Conservation (phyloP, 163 green algal genomes). For the Scenedesmus sp. region DNA sequence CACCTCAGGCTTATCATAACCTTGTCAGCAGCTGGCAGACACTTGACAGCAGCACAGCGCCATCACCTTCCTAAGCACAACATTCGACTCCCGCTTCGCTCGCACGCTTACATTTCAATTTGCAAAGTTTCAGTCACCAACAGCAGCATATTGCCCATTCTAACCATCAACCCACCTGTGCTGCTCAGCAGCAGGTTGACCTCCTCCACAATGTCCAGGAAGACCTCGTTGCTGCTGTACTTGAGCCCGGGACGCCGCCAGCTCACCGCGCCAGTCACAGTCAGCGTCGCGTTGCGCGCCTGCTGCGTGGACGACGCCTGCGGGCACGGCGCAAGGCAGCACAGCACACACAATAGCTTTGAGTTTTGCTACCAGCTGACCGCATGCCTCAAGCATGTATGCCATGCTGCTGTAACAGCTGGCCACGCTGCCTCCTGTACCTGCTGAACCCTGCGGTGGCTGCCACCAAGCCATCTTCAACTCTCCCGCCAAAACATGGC, state of each 20-base stretch:
- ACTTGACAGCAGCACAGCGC: no score
- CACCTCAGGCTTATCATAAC: no score
- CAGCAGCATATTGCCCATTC: neutral
- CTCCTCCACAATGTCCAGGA: slow-evolving; percentile 94
- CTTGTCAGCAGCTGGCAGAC: no score
- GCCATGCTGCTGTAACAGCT: neutral
- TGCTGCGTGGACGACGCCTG: slow-evolving; percentile 45
- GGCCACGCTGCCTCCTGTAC: no score
- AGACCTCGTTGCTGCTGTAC: slow-evolving; percentile 98
- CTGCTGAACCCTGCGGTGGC: neutral
- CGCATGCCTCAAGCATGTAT: neutral
- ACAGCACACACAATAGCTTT: neutral
- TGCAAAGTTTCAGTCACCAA: no score
- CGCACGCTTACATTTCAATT: no score
- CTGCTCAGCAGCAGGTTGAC: slow-evolving; percentile 86
- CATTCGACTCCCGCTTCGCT: no score
- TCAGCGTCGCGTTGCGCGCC: slow-evolving; percentile 80
- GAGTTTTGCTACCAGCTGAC: neutral
- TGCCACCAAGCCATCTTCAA: neutral
- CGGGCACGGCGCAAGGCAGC: neutral
- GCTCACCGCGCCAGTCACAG: slow-evolving; percentile 95
- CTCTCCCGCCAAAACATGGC: neutral
- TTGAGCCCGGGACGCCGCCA: slow-evolving; percentile 87
- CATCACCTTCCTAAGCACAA: no score
- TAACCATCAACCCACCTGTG: slow-evolving; percentile 65